Conservation (phyloP, 257 asterid species). For the Echium plantagineum region DNA sequence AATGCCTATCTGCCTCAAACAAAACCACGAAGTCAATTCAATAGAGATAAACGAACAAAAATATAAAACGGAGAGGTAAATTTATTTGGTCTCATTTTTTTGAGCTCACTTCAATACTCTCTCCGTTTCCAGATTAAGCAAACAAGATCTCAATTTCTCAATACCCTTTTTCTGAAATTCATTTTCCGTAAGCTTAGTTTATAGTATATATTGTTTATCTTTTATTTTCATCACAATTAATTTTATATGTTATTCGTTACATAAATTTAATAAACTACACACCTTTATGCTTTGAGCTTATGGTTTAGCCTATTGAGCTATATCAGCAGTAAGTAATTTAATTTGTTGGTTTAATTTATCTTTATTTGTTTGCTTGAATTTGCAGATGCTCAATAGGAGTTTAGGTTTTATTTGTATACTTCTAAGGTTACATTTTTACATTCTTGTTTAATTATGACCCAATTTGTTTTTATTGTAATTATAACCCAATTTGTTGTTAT, state of each 20-base stretch:
- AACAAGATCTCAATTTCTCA: not conserved
- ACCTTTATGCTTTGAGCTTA: not conserved
- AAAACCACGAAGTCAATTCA: too few species aligned
- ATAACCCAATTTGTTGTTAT: not conserved
- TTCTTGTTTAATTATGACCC: constrained; percentile 7
- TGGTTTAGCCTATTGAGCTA: not conserved
- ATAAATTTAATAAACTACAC: not conserved
- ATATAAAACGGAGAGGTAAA: not conserved
- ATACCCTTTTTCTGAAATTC: not conserved
- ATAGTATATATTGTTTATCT: too few species aligned
- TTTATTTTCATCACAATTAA: not conserved
- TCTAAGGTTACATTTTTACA: not conserved
- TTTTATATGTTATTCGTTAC: too few species aligned
- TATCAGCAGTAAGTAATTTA: not conserved
- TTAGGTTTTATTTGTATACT: constrained; percentile 6
- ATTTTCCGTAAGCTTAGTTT: not conserved
- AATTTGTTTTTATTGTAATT: not conserved
- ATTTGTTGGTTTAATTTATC: not conserved
- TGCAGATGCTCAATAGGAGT: constrained; percentile 9
- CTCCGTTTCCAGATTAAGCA: not conserved
- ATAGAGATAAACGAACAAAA: too few species aligned
- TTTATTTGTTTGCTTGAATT: not conserved
- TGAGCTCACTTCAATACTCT: constrained; percentile 9
- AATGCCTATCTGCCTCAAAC: too few species aligned
- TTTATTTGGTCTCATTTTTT: not conserved